Percentiles rank a stretch among this genome's conserved stretches.
phyloP scores from a whole-genome alignment of 1,284 basidiomycete species.

The Ustilago nuda region DNA sequence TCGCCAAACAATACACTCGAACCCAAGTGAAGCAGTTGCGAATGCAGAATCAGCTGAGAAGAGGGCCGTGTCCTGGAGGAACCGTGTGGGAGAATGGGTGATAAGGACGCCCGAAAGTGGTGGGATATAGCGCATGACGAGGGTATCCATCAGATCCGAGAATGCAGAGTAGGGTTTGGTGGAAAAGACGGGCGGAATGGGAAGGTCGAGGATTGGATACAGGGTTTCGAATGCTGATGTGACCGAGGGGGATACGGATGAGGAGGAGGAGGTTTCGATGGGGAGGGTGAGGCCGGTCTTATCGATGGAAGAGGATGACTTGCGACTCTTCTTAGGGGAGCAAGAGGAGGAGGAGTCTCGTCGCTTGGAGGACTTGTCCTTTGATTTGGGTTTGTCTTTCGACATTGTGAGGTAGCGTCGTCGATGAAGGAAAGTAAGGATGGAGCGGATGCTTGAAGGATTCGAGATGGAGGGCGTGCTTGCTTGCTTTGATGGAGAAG shows the following conservation, averaged over 20 bases:
- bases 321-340: conserved; percentile 34
- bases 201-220: conserved; percentile 57
- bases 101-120: conserved; percentile 88
- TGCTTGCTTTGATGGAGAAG: not conserved
- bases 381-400: conserved; percentile 45
- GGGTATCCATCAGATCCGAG: conserved; percentile 64
- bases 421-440: not conserved
- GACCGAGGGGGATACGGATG: conserved; percentile 7
- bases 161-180: conserved; percentile 54
- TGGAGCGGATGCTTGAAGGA: not conserved
- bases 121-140: conserved; percentile 78
- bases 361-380: conserved; percentile 39
- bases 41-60: conserved; percentile 90
- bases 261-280: conserved; percentile 6
- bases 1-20: conserved; percentile 89
- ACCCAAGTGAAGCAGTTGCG: conserved; percentile 79
- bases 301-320: conserved; percentile 23
- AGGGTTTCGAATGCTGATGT: conserved; percentile 56
- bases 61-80: conserved; percentile 77
- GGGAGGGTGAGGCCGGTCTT: conserved; percentile 10
- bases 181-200: conserved; percentile 62
- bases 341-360: conserved; percentile 25
- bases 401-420: conserved; percentile 22
- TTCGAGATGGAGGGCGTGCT: not conserved
- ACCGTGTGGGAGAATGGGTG: conserved; percentile 82